Percentiles rank a stretch among this genome's conserved stretches.
Conservation (phyloP, 2,329 filamentous ascomycete genomes). For the Alternaria ventricosa region DNA sequence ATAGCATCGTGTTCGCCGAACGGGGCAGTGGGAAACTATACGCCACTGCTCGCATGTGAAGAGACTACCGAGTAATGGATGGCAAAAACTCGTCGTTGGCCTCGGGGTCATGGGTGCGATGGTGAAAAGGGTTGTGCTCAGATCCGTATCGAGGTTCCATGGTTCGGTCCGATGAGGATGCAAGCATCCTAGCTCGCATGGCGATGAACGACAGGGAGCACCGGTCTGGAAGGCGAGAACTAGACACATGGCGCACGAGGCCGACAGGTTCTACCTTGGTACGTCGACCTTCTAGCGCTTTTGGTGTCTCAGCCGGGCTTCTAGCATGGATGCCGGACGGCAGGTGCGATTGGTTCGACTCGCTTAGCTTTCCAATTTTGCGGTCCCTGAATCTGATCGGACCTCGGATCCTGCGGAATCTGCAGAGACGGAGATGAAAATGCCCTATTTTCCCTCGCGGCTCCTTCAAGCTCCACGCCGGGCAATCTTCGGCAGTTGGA, state of each 20-base stretch:
- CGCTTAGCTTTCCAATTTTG: neutral
- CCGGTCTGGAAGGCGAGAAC: neutral
- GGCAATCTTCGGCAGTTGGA: slow-evolving; percentile 12
- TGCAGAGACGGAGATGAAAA: slow-evolving; percentile 18
- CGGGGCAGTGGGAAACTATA: neutral
- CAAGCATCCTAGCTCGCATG: slow-evolving; percentile 1
- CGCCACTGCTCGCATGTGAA: neutral
- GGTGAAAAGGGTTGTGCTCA: neutral
- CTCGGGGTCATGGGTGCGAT: neutral
- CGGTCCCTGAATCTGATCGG: slow-evolving; percentile 2
- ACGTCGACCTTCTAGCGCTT: neutral
- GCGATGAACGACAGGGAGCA: slow-evolving; percentile 5
- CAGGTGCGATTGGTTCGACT: slow-evolving; percentile 1
- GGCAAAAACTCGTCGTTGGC: neutral
- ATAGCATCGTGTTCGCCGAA: neutral
- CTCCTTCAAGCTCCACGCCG: slow-evolving; percentile 7
- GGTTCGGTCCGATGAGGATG: neutral
- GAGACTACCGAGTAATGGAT: neutral
- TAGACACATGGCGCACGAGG: neutral
- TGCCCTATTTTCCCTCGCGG: neutral
- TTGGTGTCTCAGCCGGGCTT: neutral
- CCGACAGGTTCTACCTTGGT: slow-evolving; percentile 1
- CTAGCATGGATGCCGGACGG: neutral
- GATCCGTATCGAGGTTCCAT: neutral
- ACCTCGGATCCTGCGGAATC: neutral